These are phyloP conservation scores for Chytriomyces hyalinus DNA, from an alignment of 192 early-diverging fungal genomes.

Conservation along the genomic window DNA sequence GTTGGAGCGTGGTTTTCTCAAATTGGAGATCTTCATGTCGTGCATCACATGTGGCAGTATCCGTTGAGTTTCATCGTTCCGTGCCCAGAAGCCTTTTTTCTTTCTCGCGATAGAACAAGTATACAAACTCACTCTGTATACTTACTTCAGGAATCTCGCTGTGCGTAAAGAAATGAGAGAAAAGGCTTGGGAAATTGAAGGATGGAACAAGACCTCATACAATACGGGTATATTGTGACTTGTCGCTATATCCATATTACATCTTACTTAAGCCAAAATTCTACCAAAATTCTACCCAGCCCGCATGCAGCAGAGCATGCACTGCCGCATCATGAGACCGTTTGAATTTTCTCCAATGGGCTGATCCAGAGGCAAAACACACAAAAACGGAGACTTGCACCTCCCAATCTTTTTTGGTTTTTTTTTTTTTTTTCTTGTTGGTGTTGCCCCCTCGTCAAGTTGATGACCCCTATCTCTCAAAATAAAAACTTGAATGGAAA, in stretches of 20 bases:
- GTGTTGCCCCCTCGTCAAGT: too few species aligned
- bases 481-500: too few species aligned
- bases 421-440: not conserved
- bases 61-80: slow-evolving; percentile 56
- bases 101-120: not conserved
- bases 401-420: not conserved
- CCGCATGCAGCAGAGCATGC: slow-evolving; percentile 79
- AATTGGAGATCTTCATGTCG: slow-evolving; percentile 82
- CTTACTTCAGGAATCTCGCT: slow-evolving; percentile 71
- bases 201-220: slow-evolving; percentile 89
- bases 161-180: slow-evolving; percentile 89
- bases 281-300: slow-evolving; percentile 51
- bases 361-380: not conserved
- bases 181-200: slow-evolving; percentile 90
- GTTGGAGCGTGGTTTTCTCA: slow-evolving; percentile 97
- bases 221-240: slow-evolving; percentile 70
- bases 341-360: slow-evolving; percentile 74
- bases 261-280: not conserved
- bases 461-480: too few species aligned
- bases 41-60: slow-evolving; percentile 94
- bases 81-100: not conserved
- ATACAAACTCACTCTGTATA: not conserved
- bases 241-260: not conserved
- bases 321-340: slow-evolving; percentile 78
- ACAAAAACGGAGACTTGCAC: too few species aligned